These are phyloP conservation scores for Carex myosuroides DNA, from an alignment of 176 grass and related monocot species.

Conservation along the genomic window DNA sequence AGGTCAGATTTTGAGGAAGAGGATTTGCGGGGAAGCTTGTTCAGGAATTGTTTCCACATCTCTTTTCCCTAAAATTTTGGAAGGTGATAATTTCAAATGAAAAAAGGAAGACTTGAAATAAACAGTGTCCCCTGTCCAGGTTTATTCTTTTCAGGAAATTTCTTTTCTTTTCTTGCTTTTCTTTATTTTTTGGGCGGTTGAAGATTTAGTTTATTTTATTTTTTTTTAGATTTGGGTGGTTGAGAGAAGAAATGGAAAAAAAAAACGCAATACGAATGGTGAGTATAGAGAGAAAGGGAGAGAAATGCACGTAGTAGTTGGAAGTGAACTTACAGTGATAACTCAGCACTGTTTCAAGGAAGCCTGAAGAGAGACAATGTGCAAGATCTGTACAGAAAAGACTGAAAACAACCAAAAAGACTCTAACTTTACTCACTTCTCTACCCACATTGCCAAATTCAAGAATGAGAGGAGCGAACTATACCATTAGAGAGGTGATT, in stretches of 20 bases:
- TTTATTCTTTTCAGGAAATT: neutral
- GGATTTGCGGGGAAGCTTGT: slow-evolving; percentile 88
- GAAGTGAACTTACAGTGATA: neutral
- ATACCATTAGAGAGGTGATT: neutral
- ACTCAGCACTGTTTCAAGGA: neutral
- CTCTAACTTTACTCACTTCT: neutral
- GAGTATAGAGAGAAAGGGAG: neutral
- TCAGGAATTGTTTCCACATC: slow-evolving; percentile 95
- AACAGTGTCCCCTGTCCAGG: neutral
- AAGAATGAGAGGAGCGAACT: neutral
- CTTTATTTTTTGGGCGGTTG: slow-evolving; percentile 1
- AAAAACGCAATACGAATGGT: neutral
- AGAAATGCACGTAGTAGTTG: neutral
- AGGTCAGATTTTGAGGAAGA: slow-evolving; percentile 29
- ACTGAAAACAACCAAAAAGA: neutral
- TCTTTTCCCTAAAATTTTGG: neutral
- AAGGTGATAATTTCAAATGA: neutral
- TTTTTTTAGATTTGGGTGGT: slow-evolving; percentile 23
- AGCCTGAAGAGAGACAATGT: neutral
- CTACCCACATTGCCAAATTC: neutral
- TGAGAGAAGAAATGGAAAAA: neutral
- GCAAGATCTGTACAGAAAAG: neutral
- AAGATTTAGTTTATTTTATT: neutral
- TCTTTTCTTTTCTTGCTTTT: neutral
- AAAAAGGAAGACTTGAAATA: neutral